A percentile compares a stretch with the other conserved stretches of the same genome.
Evolutionary conservation across 495 filamentous ascomycete species (phyloP).

Genomic region (Penicillium parvum): DNA sequence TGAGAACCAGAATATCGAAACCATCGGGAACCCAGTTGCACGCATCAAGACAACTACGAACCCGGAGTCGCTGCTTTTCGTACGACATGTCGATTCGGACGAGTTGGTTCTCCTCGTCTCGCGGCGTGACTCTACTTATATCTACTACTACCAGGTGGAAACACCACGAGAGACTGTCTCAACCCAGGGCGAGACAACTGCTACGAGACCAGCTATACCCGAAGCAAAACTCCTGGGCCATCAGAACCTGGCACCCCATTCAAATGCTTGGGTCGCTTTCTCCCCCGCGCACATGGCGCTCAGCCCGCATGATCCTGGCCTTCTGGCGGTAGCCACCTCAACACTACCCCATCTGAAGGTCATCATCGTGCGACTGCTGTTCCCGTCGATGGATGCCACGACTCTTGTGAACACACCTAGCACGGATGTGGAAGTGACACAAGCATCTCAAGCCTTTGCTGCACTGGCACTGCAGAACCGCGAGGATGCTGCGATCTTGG

Average conservation of each 20-base stretch:
- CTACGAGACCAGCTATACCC: constrained; percentile 1
- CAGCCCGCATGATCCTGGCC: constrained; percentile 48
- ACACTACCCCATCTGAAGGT: constrained; percentile 63
- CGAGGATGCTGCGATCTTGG: constrained; percentile 56
- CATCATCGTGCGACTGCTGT: constrained; percentile 56
- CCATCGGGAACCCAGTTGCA: constrained; percentile 43
- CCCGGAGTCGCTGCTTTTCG: constrained; percentile 58
- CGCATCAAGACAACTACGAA: constrained; percentile 50
- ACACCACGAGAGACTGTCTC: background rate
- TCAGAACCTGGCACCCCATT: constrained; percentile 61
- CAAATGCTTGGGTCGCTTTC: constrained; percentile 62
- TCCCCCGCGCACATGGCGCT: constrained; percentile 56
- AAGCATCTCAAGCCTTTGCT: constrained; percentile 47
- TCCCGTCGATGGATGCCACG: constrained; percentile 32
- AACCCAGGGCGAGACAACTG: background rate
- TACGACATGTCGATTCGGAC: constrained; percentile 42
- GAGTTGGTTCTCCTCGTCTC: constrained; percentile 50
- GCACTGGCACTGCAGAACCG: constrained; percentile 49
- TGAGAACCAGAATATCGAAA: background rate
- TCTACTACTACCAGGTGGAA: constrained; percentile 55
- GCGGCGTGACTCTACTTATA: constrained; percentile 56
- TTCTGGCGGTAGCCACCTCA: constrained; percentile 61
- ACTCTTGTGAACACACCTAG: constrained; percentile 1
- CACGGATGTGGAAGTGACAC: constrained; percentile 27
- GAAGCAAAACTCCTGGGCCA: constrained; percentile 43